Evolutionary conservation across 495 filamentous ascomycete genomes (phyloP), one percentile per base, ranked within the genome.

Genomic region (Podospora fimiseda): DNA sequence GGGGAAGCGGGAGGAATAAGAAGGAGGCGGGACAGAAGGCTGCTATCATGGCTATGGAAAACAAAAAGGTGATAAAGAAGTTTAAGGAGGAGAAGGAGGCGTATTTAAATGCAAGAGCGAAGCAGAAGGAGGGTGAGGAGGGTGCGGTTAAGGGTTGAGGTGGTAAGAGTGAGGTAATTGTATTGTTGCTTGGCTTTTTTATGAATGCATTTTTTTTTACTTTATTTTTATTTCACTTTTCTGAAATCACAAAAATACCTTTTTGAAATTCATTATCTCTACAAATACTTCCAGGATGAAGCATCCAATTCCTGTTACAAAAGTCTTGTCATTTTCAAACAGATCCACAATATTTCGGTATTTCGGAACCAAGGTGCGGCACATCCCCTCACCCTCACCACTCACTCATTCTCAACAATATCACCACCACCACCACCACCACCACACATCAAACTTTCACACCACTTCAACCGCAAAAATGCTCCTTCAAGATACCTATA

Each of bases 21-120:
- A 80, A 78, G 48, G 84, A 86, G 45, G 90, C 89, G 9, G 87
- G 87, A 2, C 73, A 80, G 44, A 78, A 75, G 51, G 90, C 90
- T 22, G 90, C 90, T 22, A 64, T 68, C 41, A 69, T 78, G 56
- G 88, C 87, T 1, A 56, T 94, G 61, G 58, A 70, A 15, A 82
- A 83, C 47, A 77, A 78, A 53, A 71, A 75, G 33, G 30, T 86
- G 42, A 77, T 88, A 30, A 76, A 79, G 44, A 62, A 72, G 48
- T 80, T 83, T 27, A 64, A 63, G 7, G 73, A 72, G 16, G 73
- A 73, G 50, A 86, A 80, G 61, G 63, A 67, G 60, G 70, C 67
- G 4, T 66, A 66, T 44, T 48, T 59, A 19, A 60, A 48, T 2
- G 63, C 65, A 5, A 55, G 50, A 45, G 54, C 42, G 13, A 51